These are phyloP conservation scores for Umbelopsis isabellina DNA, from an alignment of 192 early-diverging fungal genomes.

Conservation along the genomic window DNA sequence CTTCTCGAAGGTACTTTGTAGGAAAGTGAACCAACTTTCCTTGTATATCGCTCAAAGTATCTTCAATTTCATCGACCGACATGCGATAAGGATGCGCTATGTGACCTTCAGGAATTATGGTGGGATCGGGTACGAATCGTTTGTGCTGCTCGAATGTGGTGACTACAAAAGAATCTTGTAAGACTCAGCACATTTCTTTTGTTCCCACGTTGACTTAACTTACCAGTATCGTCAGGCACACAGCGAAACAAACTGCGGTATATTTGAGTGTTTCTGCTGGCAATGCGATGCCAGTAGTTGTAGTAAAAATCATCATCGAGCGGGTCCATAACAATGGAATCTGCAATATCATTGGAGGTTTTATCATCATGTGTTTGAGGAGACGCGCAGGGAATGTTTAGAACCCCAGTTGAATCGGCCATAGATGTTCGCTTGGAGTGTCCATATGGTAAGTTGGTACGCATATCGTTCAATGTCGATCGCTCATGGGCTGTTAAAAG, in stretches of 20 bases:
- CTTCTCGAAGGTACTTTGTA: conserved; percentile 44
- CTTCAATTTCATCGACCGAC: conserved; percentile 30
- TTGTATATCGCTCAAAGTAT: conserved; percentile 42
- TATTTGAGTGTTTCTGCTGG: conserved; percentile 64
- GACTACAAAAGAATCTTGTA: conserved; percentile 27
- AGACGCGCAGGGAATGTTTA: not conserved
- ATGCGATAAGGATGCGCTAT: conserved; percentile 45
- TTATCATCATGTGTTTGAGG: not conserved
- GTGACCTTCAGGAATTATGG: conserved; percentile 47
- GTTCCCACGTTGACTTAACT: not conserved
- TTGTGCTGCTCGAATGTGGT: conserved; percentile 52
- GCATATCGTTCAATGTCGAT: not conserved
- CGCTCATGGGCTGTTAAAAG: conserved; percentile 53
- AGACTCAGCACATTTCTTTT: not conserved
- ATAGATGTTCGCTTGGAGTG: not conserved
- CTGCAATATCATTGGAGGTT: conserved; percentile 6
- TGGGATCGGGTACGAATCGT: conserved; percentile 49
- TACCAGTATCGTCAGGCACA: conserved; percentile 80
- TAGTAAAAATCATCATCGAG: conserved; percentile 67
- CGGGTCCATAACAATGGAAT: conserved; percentile 68
- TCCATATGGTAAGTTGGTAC: not conserved
- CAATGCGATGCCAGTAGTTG: conserved; percentile 63
- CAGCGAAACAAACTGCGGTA: conserved; percentile 81
- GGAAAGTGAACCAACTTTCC: conserved; percentile 62
- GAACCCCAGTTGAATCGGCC: conserved; percentile 4